Conservation (phyloP, 1,139 yeast genomes). For the Lodderomyces elongisporus region DNA sequence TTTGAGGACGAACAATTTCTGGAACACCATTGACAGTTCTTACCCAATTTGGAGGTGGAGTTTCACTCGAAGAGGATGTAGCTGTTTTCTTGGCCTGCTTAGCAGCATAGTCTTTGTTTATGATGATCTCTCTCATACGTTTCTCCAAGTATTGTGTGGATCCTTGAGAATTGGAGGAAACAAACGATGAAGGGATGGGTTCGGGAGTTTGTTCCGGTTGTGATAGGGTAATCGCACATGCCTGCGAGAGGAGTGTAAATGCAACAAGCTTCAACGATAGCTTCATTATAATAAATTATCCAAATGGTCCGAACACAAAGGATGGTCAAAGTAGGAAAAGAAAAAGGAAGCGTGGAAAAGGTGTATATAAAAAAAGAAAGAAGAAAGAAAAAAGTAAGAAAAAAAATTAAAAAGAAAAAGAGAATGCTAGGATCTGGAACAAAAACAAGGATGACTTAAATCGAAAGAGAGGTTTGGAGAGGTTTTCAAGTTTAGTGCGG, state of each 20-base stretch:
- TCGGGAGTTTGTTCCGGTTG: slow-evolving; percentile 11
- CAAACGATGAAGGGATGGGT: slow-evolving; percentile 8
- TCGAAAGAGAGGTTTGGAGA: too few relatives aligned
- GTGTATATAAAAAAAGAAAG: too few relatives aligned
- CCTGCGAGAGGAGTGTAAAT: slow-evolving; percentile 3
- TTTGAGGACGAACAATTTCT: slow-evolving; percentile 76
- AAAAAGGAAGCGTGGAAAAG: too few relatives aligned
- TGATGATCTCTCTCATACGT: slow-evolving; percentile 33
- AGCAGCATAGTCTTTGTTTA: slow-evolving; percentile 38
- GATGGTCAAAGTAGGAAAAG: too few relatives aligned
- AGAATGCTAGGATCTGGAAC: too few relatives aligned
- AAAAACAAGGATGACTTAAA: too few relatives aligned
- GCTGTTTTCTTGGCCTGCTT: slow-evolving; percentile 17
- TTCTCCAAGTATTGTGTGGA: slow-evolving; percentile 17
- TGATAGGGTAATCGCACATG: slow-evolving; percentile 10
- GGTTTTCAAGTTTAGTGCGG: too few relatives aligned
- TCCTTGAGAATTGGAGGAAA: slow-evolving; percentile 4
- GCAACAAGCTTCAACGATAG: neutral
- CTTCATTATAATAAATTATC: slow-evolving; percentile 1
- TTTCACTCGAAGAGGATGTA: slow-evolving; percentile 11
- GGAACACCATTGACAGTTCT: slow-evolving; percentile 55
- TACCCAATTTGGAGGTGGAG: slow-evolving; percentile 58
- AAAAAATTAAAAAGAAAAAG: too few relatives aligned
- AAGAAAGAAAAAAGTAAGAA: too few relatives aligned
- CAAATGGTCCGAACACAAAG: too few relatives aligned